A percentile compares a stretch with the other conserved stretches of the same genome.
Conservation (phyloP, 2,329 filamentous ascomycete species). For the Aspergillus alliaceus region DNA sequence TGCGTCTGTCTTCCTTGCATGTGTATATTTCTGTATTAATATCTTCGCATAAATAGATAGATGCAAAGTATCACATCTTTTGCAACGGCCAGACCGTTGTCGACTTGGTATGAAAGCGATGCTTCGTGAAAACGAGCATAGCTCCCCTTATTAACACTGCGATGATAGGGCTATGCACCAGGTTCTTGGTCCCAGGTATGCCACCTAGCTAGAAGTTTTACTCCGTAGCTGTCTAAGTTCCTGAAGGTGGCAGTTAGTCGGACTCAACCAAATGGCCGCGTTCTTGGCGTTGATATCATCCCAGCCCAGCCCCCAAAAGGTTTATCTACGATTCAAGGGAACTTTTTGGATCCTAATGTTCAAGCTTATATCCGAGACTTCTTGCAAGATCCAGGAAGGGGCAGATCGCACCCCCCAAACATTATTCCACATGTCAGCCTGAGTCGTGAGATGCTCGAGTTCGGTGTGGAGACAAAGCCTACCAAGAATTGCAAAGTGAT, state of each 20-base stretch:
- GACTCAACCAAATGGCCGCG: conserved; percentile 72
- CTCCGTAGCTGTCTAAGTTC: conserved; percentile 3
- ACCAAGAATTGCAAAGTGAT: not conserved
- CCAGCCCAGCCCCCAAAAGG: conserved; percentile 87
- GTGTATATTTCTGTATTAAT: not conserved
- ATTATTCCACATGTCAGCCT: conserved; percentile 2
- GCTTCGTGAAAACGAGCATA: not conserved
- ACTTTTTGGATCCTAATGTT: conserved; percentile 78
- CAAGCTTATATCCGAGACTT: conserved; percentile 75
- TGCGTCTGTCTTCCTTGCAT: not conserved
- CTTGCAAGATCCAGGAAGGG: conserved; percentile 64
- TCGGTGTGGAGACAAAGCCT: not conserved
- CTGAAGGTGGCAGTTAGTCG: conserved; percentile 76
- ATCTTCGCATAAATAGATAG: conserved; percentile 58
- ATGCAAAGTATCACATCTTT: conserved; percentile 79
- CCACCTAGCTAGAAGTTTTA: conserved; percentile 1
- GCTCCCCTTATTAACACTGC: not conserved
- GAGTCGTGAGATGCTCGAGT: not conserved
- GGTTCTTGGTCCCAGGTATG: conserved; percentile 61
- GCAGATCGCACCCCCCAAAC: conserved; percentile 46
- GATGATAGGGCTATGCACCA: conserved; percentile 48
- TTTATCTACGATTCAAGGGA: conserved; percentile 91
- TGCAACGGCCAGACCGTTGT: conserved; percentile 79
- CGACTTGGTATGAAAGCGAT: conserved; percentile 64
- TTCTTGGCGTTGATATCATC: conserved; percentile 92